phyloP scores from a whole-genome alignment of 2,329 filamentous ascomycete genomes.

The Botryotinia calthae region DNA sequence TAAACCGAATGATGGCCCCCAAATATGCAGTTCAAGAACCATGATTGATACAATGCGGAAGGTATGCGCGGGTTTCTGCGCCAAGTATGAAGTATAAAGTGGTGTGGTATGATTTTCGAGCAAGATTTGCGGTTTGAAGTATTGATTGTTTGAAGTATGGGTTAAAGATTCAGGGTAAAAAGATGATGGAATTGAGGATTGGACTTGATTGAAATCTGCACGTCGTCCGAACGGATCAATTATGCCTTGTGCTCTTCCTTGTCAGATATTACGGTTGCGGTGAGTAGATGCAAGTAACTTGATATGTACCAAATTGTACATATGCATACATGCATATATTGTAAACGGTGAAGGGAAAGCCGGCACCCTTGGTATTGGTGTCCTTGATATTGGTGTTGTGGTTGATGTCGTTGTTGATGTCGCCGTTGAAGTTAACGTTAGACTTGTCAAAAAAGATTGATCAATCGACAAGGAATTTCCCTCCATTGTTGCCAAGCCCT shows the following conservation, averaged over 20 bases:
- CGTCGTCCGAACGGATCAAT: slow-evolving; percentile 2
- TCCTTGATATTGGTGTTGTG: background rate
- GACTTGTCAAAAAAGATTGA: background rate
- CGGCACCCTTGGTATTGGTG: no score
- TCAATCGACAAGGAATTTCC: background rate
- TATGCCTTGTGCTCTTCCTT: background rate
- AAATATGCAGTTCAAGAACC: slow-evolving; percentile 76
- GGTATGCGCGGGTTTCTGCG: background rate
- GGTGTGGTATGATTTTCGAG: background rate
- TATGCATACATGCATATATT: background rate
- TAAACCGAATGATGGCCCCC: slow-evolving; percentile 84
- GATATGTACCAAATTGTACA: background rate
- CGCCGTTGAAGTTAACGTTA: background rate
- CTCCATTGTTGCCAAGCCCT: background rate
- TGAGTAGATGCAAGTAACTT: slow-evolving; percentile 16
- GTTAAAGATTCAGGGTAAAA: background rate
- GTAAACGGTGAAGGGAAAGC: slow-evolving; percentile 1
- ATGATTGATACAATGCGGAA: slow-evolving; percentile 28
- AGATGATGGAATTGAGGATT: background rate
- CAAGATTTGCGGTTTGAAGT: background rate
- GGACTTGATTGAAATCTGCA: slow-evolving; percentile 12
- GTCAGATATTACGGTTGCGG: background rate
- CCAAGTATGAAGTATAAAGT: background rate
- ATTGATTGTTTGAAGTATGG: background rate
- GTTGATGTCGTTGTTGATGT: background rate